Percentiles rank a stretch among this genome's conserved stretches.
These are phyloP conservation scores for Dryas octopetala DNA, from an alignment of 306 rosid genomes.

Conservation along the genomic window DNA sequence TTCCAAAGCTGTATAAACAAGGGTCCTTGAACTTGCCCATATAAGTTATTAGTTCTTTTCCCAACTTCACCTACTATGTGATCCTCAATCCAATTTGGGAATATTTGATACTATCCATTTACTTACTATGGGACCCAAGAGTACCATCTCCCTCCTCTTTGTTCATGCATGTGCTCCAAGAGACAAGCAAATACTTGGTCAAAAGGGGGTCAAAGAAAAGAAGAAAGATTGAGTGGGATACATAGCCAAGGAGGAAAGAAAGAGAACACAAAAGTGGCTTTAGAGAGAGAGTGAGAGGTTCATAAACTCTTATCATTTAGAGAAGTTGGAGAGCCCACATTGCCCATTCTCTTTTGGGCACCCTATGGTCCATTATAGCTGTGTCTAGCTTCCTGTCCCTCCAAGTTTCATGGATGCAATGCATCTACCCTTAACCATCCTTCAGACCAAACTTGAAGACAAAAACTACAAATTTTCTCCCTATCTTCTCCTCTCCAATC, in stretches of 20 bases:
- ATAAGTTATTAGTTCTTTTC: conserved; percentile 27
- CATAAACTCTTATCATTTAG: conserved; percentile 47
- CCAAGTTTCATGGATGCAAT: conserved; percentile 65
- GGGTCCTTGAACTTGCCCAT: conserved; percentile 74
- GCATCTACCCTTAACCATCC: conserved; percentile 51
- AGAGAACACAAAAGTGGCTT: conserved; percentile 36
- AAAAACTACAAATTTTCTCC: conserved; percentile 12
- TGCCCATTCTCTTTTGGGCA: conserved; percentile 52
- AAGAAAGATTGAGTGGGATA: conserved; percentile 49
- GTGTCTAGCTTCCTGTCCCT: conserved; percentile 53
- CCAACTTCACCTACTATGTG: conserved; percentile 46
- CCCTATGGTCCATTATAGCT: conserved; percentile 62
- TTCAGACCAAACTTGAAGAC: conserved; percentile 16
- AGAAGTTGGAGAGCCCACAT: conserved; percentile 55
- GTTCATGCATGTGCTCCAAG: conserved; percentile 66
- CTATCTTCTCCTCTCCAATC: conserved; percentile 43
- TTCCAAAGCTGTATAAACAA: background rate
- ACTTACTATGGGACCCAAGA: conserved; percentile 34
- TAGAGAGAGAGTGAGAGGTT: conserved; percentile 25
- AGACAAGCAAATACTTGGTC: conserved; percentile 52
- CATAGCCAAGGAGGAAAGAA: conserved; percentile 28
- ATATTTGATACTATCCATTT: conserved; percentile 34
- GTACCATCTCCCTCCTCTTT: conserved; percentile 30
- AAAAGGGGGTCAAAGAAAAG: conserved; percentile 64
- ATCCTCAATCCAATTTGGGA: conserved; percentile 44